Conservation (phyloP, 2,329 filamentous ascomycete species). For the Knufia fluminis region DNA sequence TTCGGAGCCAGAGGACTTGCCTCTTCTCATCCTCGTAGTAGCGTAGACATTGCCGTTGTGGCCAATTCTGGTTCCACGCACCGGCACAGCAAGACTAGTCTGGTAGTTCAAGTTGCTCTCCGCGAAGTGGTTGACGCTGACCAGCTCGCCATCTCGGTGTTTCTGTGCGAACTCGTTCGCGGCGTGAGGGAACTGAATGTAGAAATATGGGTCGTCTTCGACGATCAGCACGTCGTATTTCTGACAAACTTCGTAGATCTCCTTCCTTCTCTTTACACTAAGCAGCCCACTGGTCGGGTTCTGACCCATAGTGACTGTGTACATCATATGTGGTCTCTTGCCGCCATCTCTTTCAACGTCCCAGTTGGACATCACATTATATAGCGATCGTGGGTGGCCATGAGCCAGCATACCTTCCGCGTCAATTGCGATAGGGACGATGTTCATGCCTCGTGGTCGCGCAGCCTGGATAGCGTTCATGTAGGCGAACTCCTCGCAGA, state of each 20-base stretch:
- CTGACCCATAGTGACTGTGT: conserved; percentile 86
- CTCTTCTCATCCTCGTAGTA: conserved; percentile 18
- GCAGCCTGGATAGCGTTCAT: conserved; percentile 63
- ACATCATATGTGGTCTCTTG: conserved; percentile 71
- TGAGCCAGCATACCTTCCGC: conserved; percentile 66
- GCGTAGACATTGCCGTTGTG: neutral
- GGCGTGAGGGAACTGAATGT: conserved; percentile 70
- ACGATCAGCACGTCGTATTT: conserved; percentile 83
- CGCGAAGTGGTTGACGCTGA: conserved; percentile 9
- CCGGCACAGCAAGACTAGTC: conserved; percentile 6
- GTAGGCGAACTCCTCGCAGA: conserved; percentile 75
- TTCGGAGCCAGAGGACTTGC: conserved; percentile 55
- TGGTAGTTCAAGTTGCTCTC: conserved; percentile 10
- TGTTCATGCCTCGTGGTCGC: conserved; percentile 59
- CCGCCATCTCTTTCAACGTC: conserved; percentile 54
- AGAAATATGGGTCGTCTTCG: conserved; percentile 95
- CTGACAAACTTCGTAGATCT: conserved; percentile 71
- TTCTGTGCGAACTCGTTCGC: conserved; percentile 40
- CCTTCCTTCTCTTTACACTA: conserved; percentile 61
- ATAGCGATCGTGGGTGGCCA: conserved; percentile 59
- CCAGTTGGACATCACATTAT: conserved; percentile 75
- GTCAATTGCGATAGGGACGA: conserved; percentile 67
- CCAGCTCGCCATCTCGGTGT: conserved; percentile 11
- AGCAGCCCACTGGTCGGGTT: conserved; percentile 76
- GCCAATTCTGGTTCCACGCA: neutral